A percentile compares a stretch with the other conserved stretches of the same genome.
phyloP scores from a whole-genome alignment of 768 basidiomycete species.

The Pulveroboletus sp. region DNA sequence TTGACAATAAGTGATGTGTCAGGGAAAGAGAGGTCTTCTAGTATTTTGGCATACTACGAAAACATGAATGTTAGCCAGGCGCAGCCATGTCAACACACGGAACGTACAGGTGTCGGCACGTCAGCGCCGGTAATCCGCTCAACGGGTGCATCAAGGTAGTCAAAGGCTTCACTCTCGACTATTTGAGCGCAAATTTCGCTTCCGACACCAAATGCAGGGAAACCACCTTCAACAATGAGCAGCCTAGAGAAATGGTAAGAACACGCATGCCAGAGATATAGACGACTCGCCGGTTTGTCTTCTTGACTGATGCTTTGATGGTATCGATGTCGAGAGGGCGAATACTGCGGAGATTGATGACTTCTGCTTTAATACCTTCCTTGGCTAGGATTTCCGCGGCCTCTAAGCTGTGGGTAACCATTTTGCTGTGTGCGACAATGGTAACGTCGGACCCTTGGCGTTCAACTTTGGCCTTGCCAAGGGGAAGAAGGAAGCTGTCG shows the following conservation, averaged over 20 bases:
- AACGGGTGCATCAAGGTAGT: constrained; percentile 97
- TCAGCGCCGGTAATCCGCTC: constrained; percentile 98
- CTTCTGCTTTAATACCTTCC: constrained; percentile 96
- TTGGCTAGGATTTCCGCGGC: constrained; percentile 91
- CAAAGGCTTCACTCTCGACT: constrained; percentile 95
- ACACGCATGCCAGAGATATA: not conserved
- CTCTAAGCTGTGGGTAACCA: constrained; percentile 94
- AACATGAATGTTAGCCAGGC: constrained; percentile 9
- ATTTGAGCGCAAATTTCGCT: constrained; percentile 99
- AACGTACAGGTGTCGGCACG: constrained; percentile 89
- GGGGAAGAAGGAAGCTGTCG: constrained; percentile 91
- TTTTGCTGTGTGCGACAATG: constrained; percentile 96
- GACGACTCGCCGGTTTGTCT: constrained; percentile 82
- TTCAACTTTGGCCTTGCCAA: constrained; percentile 97
- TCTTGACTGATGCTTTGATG: constrained; percentile 96
- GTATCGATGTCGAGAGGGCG: constrained; percentile 97
- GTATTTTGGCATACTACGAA: constrained; percentile 79
- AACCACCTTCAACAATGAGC: constrained; percentile 95
- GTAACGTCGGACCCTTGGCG: constrained; percentile 91
- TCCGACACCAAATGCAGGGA: constrained; percentile 97
- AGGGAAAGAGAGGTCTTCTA: constrained; percentile 93
- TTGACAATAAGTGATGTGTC: constrained; percentile 88
- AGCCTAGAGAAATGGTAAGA: constrained; percentile 47
- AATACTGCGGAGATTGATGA: constrained; percentile 95
- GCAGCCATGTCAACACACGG: constrained; percentile 4